A percentile compares a stretch with the other conserved stretches of the same genome.
These are phyloP conservation scores for Kokia cookei DNA, from an alignment of 441 rosid genomes.

Conservation along the genomic window DNA sequence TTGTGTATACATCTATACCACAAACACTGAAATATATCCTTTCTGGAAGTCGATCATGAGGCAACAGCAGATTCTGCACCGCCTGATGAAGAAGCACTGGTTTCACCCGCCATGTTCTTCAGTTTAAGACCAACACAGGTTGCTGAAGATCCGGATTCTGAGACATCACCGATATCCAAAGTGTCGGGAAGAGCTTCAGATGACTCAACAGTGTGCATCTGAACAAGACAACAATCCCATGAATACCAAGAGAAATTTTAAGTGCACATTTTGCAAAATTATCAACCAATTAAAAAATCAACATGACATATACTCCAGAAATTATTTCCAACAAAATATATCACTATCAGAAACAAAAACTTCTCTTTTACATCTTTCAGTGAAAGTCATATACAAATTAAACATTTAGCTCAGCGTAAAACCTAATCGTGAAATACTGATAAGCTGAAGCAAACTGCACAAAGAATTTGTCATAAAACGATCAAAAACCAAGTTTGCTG, in stretches of 20 bases:
- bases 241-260: neutral
- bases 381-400: neutral
- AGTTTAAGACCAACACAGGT: slow-evolving; percentile 33
- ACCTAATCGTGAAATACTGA: neutral
- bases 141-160: slow-evolving; percentile 36
- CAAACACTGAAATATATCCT: neutral
- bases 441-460: neutral
- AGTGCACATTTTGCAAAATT: neutral
- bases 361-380: neutral
- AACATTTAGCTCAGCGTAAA: neutral
- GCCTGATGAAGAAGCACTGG: slow-evolving; percentile 39
- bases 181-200: slow-evolving; percentile 69
- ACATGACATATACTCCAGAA: neutral
- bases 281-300: neutral
- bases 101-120: slow-evolving; percentile 47
- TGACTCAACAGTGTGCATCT: slow-evolving; percentile 49
- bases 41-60: slow-evolving; percentile 20
- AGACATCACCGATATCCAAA: slow-evolving; percentile 67
- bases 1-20: neutral
- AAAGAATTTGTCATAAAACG: neutral
- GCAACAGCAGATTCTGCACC: slow-evolving; percentile 25
- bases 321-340: neutral
- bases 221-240: slow-evolving; percentile 15
- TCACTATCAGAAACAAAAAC: neutral
- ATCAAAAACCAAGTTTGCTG: neutral